Base-by-base conservation (phyloP, 768 basidiomycete species). In the Leccinum imitatum region DNA sequence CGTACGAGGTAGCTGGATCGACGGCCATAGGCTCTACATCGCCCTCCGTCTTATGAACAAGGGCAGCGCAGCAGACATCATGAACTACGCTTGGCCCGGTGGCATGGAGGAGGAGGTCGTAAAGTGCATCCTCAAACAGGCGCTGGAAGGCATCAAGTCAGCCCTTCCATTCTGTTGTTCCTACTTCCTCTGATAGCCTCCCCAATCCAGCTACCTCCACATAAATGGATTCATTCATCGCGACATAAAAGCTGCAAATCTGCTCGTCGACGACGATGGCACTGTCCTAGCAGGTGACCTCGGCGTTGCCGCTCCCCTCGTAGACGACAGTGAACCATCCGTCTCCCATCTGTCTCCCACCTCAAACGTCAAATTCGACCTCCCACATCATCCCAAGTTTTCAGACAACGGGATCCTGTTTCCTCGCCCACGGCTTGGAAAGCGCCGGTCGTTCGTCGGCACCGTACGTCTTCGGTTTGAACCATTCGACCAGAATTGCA, bases 221-320 rank as follows among this genome's bases (percentile, higher is more conserved):
- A 80, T 84, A 57, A 95, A 94, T 62, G 91, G 90, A 0, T 90
- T 93, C 71, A 90, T 93, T n/a, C 92, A 98, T 70, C 85, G 95
- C 27, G 95, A 98, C 69, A 74, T 98, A 67, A 98, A 98, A 75
- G 93, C 93, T 4, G 95, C 93, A 13, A 98, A 98, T 69, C 80
- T 98, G 10, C 87, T 98, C 53, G 85, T 96, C 56, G 93, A 95
- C 65, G 89, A 95, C 61, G 89, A 92, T 63, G 91, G 92, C 54
- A 94, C 91, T 0, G 92, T 97, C 33, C 82, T 98, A 3, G 76
- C 97, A 13, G 95, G 93, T 35, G 95, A 98, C 74, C 82, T 98
- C 35, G 95, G 95, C 4, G 95, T 96, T 25, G 93, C 94, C 0
- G 93, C 91, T 5, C 87, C 91, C 63, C 80, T 96, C 9, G 73